Conservation (phyloP, 2,329 filamentous ascomycete species). For the Drechslerella stenobrocha region DNA sequence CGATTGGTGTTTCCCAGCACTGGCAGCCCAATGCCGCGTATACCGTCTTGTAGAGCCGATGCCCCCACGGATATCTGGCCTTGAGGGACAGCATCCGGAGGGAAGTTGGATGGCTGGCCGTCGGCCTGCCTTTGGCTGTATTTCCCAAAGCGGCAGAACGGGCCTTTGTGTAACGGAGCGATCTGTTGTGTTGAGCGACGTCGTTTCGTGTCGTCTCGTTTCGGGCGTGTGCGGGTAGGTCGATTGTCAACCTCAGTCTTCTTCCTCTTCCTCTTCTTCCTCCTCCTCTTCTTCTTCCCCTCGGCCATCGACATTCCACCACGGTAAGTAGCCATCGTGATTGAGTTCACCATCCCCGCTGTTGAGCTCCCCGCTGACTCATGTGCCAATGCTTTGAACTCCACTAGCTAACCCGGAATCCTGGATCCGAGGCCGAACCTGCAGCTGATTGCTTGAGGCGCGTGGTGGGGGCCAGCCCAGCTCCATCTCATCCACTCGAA, state of each 20-base stretch:
- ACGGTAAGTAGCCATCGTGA: not conserved
- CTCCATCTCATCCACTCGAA: slow-evolving; percentile 4
- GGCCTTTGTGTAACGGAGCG: too few species aligned
- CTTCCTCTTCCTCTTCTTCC: not conserved
- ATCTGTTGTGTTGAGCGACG: too few species aligned
- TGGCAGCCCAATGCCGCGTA: too few species aligned
- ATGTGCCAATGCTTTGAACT: not conserved
- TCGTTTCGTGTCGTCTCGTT: too few species aligned
- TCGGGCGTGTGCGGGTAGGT: too few species aligned
- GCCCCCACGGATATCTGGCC: too few species aligned
- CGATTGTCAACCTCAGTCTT: not conserved
- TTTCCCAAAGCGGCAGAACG: too few species aligned
- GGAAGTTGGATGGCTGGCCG: too few species aligned
- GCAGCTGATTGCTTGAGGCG: slow-evolving; percentile 8
- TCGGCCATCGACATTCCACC: not conserved
- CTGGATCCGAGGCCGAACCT: slow-evolving; percentile 9
- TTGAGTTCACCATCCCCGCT: not conserved
- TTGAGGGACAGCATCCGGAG: too few species aligned
- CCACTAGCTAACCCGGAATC: slow-evolving; percentile 5
- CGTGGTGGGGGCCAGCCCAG: slow-evolving; percentile 9
- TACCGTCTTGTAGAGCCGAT: too few species aligned
- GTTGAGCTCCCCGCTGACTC: not conserved
- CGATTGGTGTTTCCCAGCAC: too few species aligned
- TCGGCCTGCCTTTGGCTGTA: too few species aligned
- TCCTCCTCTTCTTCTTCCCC: not conserved